These are phyloP conservation scores for Dictyostelium discoideum DNA, from an alignment of 78 protist species.

Conservation along the genomic window DNA sequence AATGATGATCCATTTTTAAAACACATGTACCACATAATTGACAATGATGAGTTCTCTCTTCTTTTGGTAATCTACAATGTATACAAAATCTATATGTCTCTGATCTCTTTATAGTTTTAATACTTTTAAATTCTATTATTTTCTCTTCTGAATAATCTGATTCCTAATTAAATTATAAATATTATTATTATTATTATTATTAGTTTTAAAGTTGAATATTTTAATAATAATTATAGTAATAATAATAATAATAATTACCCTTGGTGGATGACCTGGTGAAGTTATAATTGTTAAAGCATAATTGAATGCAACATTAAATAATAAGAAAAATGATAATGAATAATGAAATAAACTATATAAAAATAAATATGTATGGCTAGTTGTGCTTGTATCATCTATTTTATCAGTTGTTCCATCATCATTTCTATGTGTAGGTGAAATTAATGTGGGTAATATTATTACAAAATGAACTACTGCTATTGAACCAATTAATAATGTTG, in stretches of 20 bases:
- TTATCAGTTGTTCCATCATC: not conserved
- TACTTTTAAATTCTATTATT: not conserved
- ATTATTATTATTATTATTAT: too few relatives aligned
- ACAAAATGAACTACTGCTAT: conserved; percentile 51
- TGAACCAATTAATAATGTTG: not conserved
- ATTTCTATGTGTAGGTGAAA: not conserved
- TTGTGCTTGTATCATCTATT: not conserved
- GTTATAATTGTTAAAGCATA: conserved; percentile 35
- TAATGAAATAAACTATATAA: conserved; percentile 30
- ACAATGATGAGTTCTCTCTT: conserved; percentile 91
- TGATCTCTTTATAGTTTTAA: conserved; percentile 45
- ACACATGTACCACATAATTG: conserved; percentile 81
- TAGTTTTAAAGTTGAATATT: too few relatives aligned
- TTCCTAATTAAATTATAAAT: not conserved
- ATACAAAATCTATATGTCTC: conserved; percentile 46
- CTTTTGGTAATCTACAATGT: conserved; percentile 72
- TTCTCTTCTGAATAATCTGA: conserved; percentile 28
- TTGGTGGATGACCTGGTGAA: conserved; percentile 71
- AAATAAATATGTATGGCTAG: not conserved
- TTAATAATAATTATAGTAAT: not conserved
- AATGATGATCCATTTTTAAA: conserved; percentile 88
- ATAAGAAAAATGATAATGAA: conserved; percentile 12
- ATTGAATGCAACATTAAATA: conserved; percentile 62
- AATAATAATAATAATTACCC: not conserved
- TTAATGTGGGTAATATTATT: conserved; percentile 21